Conservation (phyloP, 1,284 basidiomycete species). For the Sanguinoderma infundibulare region DNA sequence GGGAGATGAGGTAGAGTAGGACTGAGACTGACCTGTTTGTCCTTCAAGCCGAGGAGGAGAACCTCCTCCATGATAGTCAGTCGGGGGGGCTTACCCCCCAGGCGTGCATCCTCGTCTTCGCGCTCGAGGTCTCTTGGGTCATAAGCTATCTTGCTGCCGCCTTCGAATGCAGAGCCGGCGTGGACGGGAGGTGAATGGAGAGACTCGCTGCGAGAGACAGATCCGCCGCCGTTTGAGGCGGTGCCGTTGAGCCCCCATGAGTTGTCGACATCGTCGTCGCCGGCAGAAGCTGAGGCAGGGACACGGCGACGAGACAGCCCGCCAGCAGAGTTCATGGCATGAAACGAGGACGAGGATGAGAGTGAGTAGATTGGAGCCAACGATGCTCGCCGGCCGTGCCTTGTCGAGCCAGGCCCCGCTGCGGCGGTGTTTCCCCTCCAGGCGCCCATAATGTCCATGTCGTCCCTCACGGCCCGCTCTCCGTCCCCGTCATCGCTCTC, state of each 20-base stretch:
- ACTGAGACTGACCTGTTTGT: constrained; percentile 73
- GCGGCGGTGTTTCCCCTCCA: background rate
- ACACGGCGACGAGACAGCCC: constrained; percentile 62
- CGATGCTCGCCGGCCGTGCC: background rate
- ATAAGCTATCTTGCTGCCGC: constrained; percentile 87
- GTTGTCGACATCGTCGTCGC: constrained; percentile 38
- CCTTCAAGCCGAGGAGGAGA: constrained; percentile 88
- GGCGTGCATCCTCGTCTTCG: constrained; percentile 69
- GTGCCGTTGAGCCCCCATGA: constrained; percentile 33
- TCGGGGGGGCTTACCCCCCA: constrained; percentile 78
- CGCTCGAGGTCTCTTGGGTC: constrained; percentile 92
- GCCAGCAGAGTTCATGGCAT: constrained; percentile 44
- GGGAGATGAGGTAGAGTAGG: background rate
- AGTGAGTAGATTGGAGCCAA: constrained; percentile 5
- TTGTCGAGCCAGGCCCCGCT: background rate
- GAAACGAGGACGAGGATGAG: constrained; percentile 10
- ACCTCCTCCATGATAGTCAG: constrained; percentile 98
- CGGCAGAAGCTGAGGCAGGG: constrained; percentile 40
- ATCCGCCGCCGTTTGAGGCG: constrained; percentile 37
- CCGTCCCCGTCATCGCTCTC: background rate
- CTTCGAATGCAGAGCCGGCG: constrained; percentile 82
- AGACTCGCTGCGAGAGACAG: constrained; percentile 34
- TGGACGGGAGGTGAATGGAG: constrained; percentile 38
- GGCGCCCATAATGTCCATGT: constrained; percentile 11
- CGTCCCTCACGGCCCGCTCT: background rate